phyloP scores from a whole-genome alignment of 345 rosid species.

The Brassica rapa region DNA sequence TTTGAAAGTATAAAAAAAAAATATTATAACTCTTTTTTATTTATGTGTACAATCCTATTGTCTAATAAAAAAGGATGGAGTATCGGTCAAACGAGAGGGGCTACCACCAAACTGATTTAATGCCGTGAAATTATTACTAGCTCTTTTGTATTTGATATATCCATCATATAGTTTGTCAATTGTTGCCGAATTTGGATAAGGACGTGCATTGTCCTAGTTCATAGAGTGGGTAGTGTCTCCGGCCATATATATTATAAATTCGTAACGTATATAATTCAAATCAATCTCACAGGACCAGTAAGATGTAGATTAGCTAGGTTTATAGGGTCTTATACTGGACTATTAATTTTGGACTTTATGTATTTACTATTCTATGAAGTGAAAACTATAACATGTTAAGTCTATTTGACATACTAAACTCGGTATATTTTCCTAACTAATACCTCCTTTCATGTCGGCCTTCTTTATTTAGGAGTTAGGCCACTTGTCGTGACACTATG shows the following conservation, averaged over 20 bases:
- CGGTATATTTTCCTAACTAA: conserved; percentile 23
- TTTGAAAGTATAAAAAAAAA: neutral
- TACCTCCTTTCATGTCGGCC: conserved; percentile 32
- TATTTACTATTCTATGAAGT: neutral
- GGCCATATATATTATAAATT: neutral
- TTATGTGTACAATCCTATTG: neutral
- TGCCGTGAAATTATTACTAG: conserved; percentile 20
- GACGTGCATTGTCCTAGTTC: conserved; percentile 23
- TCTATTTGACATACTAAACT: conserved; percentile 17
- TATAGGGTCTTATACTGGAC: neutral
- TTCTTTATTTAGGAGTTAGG: conserved; percentile 15
- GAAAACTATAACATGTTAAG: conserved; percentile 22
- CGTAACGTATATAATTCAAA: neutral
- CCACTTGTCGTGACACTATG: conserved; percentile 29
- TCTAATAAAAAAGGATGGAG: neutral
- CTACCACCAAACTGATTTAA: conserved; percentile 34
- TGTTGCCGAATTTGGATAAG: conserved; percentile 30
- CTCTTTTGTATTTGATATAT: neutral
- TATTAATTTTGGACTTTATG: conserved; percentile 2
- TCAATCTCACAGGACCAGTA: conserved; percentile 7
- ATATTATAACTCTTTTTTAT: too few species aligned
- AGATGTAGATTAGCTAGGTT: conserved; percentile 1
- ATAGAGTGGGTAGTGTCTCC: conserved; percentile 1
- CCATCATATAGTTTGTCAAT: conserved; percentile 18
- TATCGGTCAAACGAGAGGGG: conserved; percentile 24